A percentile compares a stretch with the other conserved stretches of the same genome.
These are phyloP conservation scores for Boletus eberwhitei DNA, from an alignment of 768 basidiomycete species.

Conservation along the genomic window DNA sequence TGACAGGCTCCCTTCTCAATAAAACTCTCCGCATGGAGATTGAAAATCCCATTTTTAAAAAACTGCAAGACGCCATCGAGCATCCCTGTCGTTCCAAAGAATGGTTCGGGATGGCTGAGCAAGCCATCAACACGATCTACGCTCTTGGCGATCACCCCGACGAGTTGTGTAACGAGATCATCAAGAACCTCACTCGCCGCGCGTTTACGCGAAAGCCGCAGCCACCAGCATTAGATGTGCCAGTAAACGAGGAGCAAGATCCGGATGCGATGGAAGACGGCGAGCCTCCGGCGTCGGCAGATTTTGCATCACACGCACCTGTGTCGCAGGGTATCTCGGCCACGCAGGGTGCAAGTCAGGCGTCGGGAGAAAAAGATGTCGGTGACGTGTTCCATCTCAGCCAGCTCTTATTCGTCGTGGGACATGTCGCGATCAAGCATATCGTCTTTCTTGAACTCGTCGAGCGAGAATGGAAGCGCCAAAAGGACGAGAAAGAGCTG, in stretches of 20 bases:
- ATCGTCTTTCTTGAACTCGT: conserved; percentile 94
- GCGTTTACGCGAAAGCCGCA: conserved; percentile 52
- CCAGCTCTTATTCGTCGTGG: conserved; percentile 93
- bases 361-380: conserved; percentile 43
- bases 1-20: conserved; percentile 78
- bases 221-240: background rate
- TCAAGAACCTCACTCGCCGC: conserved; percentile 74
- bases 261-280: conserved; percentile 52
- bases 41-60: conserved; percentile 81
- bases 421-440: conserved; percentile 96
- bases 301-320: conserved; percentile 16
- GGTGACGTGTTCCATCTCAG: conserved; percentile 87
- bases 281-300: conserved; percentile 30
- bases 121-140: conserved; percentile 95
- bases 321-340: conserved; percentile 18
- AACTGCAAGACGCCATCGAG: conserved; percentile 78
- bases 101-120: conserved; percentile 97
- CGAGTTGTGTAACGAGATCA: conserved; percentile 69
- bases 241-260: conserved; percentile 32
- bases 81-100: conserved; percentile 80
- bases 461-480: conserved; percentile 93
- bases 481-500: conserved; percentile 85
- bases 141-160: conserved; percentile 93
- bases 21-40: conserved; percentile 84
- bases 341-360: conserved; percentile 5